Evolutionary conservation across 169 alveolate genomes (phyloP), one percentile per base, ranked within the genome.

Genomic region (Eimeria zaria): DNA sequence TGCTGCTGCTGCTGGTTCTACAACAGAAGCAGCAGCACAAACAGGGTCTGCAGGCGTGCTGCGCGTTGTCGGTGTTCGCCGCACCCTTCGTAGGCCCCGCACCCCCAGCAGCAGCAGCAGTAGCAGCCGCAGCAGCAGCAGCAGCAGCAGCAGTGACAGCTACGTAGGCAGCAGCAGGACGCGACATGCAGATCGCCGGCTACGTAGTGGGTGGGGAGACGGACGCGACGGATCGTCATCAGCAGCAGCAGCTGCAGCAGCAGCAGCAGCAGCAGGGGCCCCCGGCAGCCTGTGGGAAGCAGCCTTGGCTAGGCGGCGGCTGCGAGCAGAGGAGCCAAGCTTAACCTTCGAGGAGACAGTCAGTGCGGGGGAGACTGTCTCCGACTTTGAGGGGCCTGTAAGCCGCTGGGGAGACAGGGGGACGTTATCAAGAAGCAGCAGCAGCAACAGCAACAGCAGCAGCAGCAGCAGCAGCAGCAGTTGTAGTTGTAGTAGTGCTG

Each of bases 101-200:
- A 53, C 51, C 4, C 74, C 91, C 36, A 44, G 64, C 64, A 83
- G 91, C 91, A 53, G 91, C 53, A 83, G 91, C 90, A 18, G 90
- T 76, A 55, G 74, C 91, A 1, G 71, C 76, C 53, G 91, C 74
- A 83, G 91, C 91, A 83, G 91, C 91, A 83, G 91, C 91, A 41
- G 74, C 76, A 44, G 41, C 89, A 80, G 67, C 89, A n/a, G n/a
- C n/a, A n/a, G n/a, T n/a, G 62, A 51, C 76, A 83, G 91, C 71
- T 53, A 83, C 76, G 51, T 39, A 7, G n/a, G 91, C 76, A 30
- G 91, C 74, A 53, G 91, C 91, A 9, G 67, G 6, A 53, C 58
- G 20, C 16, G 89, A 22, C n/a, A 46, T 12, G 18, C 44, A 4
- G 69, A 44, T 0, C 89, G 60, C 51, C 87, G 60, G 4, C 62